phyloP scores from a whole-genome alignment of 305 asterid genomes.

The Salvia sclarea region DNA sequence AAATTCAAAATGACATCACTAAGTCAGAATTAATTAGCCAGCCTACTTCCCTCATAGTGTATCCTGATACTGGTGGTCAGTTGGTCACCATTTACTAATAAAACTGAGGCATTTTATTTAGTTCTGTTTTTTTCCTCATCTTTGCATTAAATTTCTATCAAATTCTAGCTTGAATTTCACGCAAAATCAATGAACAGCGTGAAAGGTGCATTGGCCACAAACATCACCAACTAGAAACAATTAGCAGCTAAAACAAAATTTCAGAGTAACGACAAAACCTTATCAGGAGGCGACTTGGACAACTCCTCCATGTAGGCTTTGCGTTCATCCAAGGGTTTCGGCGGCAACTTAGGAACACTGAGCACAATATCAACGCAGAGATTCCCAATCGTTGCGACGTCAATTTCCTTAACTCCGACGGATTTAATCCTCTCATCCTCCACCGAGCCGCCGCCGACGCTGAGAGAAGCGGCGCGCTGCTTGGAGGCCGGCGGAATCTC shows the following conservation, averaged over 20 bases:
- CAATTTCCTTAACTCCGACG: slow-evolving; percentile 59
- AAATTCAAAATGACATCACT: background rate
- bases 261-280: slow-evolving; percentile 43
- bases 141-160: background rate
- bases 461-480: slow-evolving; percentile 42
- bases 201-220: background rate
- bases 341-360: slow-evolving; percentile 80
- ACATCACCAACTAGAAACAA: background rate
- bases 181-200: slow-evolving; percentile 13
- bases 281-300: slow-evolving; percentile 80
- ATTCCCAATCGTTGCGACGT: slow-evolving; percentile 87
- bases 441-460: slow-evolving; percentile 45
- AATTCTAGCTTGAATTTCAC: slow-evolving; percentile 9
- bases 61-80: slow-evolving; percentile 6
- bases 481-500: slow-evolving; percentile 45
- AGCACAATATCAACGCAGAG: slow-evolving; percentile 91
- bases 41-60: slow-evolving; percentile 4
- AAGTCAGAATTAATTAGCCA: background rate
- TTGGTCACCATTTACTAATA: background rate
- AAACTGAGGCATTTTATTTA: background rate
- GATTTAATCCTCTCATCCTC: slow-evolving; percentile 44
- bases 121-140: background rate
- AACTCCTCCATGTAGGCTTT: slow-evolving; percentile 72
- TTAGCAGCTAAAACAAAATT: background rate
- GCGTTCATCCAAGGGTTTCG: slow-evolving; percentile 61